A percentile compares a stretch with the other conserved stretches of the same genome.
Evolutionary conservation across 768 basidiomycete genomes (phyloP).

Genomic region (Boletus rubroflammeus): DNA sequence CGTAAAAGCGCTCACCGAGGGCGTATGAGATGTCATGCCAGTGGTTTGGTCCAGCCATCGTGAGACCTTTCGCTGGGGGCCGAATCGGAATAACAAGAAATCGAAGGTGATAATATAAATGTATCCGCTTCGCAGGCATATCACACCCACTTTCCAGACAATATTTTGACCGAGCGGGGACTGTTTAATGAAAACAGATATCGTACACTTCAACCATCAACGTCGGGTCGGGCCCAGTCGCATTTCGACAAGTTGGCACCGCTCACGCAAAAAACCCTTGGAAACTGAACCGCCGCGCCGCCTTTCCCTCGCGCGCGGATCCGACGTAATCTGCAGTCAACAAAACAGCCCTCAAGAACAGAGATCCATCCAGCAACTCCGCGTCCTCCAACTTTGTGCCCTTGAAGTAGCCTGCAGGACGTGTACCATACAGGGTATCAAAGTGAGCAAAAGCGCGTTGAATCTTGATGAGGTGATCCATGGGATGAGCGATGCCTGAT

Average conservation of each 20-base stretch:
- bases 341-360: slow-evolving; percentile 26
- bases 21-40: too few species aligned
- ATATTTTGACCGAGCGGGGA: too few species aligned
- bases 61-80: too few species aligned
- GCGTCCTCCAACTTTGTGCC: slow-evolving; percentile 30
- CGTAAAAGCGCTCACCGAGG: too few species aligned
- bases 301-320: slow-evolving; percentile 38
- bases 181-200: background rate
- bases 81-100: too few species aligned
- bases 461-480: slow-evolving; percentile 33
- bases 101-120: too few species aligned
- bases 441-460: slow-evolving; percentile 37
- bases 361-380: slow-evolving; percentile 33
- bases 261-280: slow-evolving; percentile 23
- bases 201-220: background rate
- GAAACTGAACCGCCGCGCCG: slow-evolving; percentile 22
- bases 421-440: slow-evolving; percentile 29
- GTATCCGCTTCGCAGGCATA: too few species aligned
- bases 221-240: too few species aligned
- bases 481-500: slow-evolving; percentile 33
- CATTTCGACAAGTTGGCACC: too few species aligned
- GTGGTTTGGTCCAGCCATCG: too few species aligned
- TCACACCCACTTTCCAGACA: too few species aligned
- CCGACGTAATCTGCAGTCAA: slow-evolving; percentile 33
- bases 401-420: slow-evolving; percentile 25